Percentiles rank a stretch among this genome's conserved stretches.
These are phyloP conservation scores for Vanderwaltozyma verrucispora DNA, from an alignment of 805 yeast species.

Conservation along the genomic window DNA sequence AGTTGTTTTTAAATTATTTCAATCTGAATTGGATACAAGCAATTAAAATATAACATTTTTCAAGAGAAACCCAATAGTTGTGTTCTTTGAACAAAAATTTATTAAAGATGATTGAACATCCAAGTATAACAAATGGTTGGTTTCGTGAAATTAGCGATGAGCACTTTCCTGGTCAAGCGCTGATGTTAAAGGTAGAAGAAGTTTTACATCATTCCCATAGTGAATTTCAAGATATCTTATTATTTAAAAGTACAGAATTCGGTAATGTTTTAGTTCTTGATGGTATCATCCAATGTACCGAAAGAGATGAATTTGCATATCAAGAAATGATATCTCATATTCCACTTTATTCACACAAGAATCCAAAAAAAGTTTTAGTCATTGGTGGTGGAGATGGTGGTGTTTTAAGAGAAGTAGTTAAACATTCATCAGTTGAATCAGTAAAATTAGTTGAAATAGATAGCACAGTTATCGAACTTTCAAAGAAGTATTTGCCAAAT, in stretches of 20 bases:
- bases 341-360: conserved; percentile 66
- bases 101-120: conserved; percentile 3
- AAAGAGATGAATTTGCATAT: conserved; percentile 86
- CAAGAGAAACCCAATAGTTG: too few relatives aligned
- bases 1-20: too few relatives aligned
- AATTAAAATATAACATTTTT: too few relatives aligned
- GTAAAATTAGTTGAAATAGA: conserved; percentile 86
- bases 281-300: conserved; percentile 86
- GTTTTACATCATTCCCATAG: conserved; percentile 60
- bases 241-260: conserved; percentile 62
- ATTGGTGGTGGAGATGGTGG: conserved; percentile 98
- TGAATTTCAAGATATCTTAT: conserved; percentile 70
- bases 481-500: conserved; percentile 60
- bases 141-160: conserved; percentile 64
- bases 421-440: conserved; percentile 52
- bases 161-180: conserved; percentile 81
- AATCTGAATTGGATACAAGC: too few relatives aligned
- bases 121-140: conserved; percentile 55
- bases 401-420: conserved; percentile 77
- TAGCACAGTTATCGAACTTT: conserved; percentile 62
- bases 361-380: conserved; percentile 68
- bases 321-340: conserved; percentile 87
- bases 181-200: conserved; percentile 50
- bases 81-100: too few relatives aligned
- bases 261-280: conserved; percentile 87